A percentile compares a stretch with the other conserved stretches of the same genome.
Conservation (phyloP, 495 filamentous ascomycete species). For the Diplogelasinospora grovesii region DNA sequence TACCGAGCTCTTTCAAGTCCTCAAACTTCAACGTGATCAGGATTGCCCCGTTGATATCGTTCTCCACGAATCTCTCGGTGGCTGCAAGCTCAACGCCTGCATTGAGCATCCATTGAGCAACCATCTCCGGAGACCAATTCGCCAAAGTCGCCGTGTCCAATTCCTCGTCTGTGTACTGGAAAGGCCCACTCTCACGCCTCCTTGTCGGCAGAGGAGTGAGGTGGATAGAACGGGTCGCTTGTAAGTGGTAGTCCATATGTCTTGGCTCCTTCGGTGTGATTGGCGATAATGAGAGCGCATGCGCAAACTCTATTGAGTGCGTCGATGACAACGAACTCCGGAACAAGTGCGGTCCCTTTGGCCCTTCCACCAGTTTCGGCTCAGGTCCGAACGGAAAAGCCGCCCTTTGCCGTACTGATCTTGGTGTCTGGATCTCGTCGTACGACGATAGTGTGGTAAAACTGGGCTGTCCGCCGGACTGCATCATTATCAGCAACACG, state of each 20-base stretch:
- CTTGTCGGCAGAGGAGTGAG: slow-evolving; percentile 25
- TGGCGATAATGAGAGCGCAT: slow-evolving; percentile 61
- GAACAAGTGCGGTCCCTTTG: slow-evolving; percentile 85
- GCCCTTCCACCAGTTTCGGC: slow-evolving; percentile 64
- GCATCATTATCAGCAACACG: slow-evolving; percentile 19
- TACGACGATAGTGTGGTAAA: slow-evolving; percentile 69
- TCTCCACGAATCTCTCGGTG: slow-evolving; percentile 75
- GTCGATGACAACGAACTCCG: slow-evolving; percentile 47
- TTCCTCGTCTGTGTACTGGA: slow-evolving; percentile 46
- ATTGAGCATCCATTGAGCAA: slow-evolving; percentile 72
- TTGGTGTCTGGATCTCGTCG: slow-evolving; percentile 67
- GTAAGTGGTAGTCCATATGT: slow-evolving; percentile 28
- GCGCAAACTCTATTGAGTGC: slow-evolving; percentile 49
- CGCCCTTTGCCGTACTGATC: slow-evolving; percentile 39
- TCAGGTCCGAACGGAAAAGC: slow-evolving; percentile 27
- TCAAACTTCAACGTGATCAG: slow-evolving; percentile 82
- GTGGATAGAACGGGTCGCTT: slow-evolving; percentile 25
- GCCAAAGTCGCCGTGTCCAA: slow-evolving; percentile 52
- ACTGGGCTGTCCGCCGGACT: slow-evolving; percentile 58
- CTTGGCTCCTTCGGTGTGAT: slow-evolving; percentile 40
- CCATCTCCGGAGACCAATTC: slow-evolving; percentile 65
- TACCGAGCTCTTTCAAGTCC: slow-evolving; percentile 89
- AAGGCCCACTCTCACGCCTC: slow-evolving; percentile 30
- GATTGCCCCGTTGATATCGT: slow-evolving; percentile 85
- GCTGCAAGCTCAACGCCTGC: slow-evolving; percentile 62